These are phyloP conservation scores for Leucaena leucocephala DNA, from an alignment of 306 rosid genomes.

Conservation along the genomic window DNA sequence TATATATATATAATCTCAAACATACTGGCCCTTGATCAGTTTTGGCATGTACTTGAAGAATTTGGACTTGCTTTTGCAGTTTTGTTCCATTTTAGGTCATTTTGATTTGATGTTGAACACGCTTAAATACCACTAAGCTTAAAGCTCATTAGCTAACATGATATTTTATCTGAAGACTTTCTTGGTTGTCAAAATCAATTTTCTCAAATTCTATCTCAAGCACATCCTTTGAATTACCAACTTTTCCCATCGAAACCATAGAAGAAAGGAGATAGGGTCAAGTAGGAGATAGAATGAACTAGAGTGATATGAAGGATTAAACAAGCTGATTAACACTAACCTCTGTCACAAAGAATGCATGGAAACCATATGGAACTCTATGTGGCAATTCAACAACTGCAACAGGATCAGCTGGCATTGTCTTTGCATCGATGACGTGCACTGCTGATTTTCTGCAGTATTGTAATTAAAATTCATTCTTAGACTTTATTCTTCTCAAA, in stretches of 20 bases:
- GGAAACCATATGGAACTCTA: slow-evolving; percentile 91
- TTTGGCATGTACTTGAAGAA: not conserved
- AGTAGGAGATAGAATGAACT: slow-evolving; percentile 7
- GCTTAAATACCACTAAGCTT: not conserved
- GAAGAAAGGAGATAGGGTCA: not conserved
- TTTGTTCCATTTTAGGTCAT: not conserved
- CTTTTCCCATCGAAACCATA: not conserved
- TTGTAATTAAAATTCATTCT: slow-evolving; percentile 30
- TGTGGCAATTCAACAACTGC: slow-evolving; percentile 85
- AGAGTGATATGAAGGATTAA: slow-evolving; percentile 7
- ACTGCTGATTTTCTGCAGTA: slow-evolving; percentile 71
- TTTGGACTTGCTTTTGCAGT: not conserved
- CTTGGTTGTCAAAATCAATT: not conserved
- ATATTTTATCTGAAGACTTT: not conserved
- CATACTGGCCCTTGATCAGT: not conserved
- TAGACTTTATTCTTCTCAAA: slow-evolving; percentile 8
- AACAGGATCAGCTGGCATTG: slow-evolving; percentile 85
- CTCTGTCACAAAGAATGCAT: slow-evolving; percentile 91
- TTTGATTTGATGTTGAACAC: not conserved
- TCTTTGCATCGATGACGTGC: slow-evolving; percentile 79
- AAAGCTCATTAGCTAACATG: not conserved
- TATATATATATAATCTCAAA: too few relatives aligned
- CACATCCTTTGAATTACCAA: not conserved
- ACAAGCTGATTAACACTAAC: slow-evolving; percentile 50
- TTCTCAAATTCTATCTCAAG: not conserved